Evolutionary conservation across 2,329 filamentous ascomycete species (phyloP).

Genomic region (Aspergillus pseudotamarii): DNA sequence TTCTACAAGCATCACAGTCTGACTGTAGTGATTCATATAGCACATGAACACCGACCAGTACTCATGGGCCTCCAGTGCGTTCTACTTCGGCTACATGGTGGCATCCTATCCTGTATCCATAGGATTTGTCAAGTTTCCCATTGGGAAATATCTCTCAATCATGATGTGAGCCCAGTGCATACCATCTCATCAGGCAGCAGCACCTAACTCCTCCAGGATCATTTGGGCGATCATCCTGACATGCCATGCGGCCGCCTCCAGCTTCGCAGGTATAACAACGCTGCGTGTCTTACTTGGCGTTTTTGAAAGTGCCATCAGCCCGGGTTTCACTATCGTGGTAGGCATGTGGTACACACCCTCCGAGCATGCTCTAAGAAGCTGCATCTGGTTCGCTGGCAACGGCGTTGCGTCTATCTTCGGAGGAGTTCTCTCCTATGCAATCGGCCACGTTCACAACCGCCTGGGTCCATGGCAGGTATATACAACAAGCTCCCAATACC

Average conservation of each 20-base stretch:
- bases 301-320: background rate
- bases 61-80: constrained; percentile 26
- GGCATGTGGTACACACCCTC: constrained; percentile 23
- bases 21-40: background rate
- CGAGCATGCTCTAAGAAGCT: constrained; percentile 30
- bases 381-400: constrained; percentile 39
- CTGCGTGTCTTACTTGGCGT: constrained; percentile 48
- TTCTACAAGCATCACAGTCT: background rate
- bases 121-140: constrained; percentile 39
- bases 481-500: background rate
- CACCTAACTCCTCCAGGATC: constrained; percentile 17
- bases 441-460: constrained; percentile 40
- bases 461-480: constrained; percentile 25
- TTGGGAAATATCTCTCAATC: constrained; percentile 39
- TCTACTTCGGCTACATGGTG: constrained; percentile 32
- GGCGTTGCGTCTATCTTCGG: constrained; percentile 48
- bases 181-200: no score
- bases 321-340: constrained; percentile 12
- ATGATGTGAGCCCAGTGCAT: constrained; percentile 19
- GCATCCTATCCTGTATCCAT: constrained; percentile 40
- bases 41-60: constrained; percentile 30
- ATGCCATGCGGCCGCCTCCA: constrained; percentile 40
- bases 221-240: constrained; percentile 36
- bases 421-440: constrained; percentile 48
- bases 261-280: constrained; percentile 43